Percentiles rank a stretch among this genome's conserved stretches.
Conservation (phyloP, 2,329 filamentous ascomycete genomes). For the Neoascochyta sp. region DNA sequence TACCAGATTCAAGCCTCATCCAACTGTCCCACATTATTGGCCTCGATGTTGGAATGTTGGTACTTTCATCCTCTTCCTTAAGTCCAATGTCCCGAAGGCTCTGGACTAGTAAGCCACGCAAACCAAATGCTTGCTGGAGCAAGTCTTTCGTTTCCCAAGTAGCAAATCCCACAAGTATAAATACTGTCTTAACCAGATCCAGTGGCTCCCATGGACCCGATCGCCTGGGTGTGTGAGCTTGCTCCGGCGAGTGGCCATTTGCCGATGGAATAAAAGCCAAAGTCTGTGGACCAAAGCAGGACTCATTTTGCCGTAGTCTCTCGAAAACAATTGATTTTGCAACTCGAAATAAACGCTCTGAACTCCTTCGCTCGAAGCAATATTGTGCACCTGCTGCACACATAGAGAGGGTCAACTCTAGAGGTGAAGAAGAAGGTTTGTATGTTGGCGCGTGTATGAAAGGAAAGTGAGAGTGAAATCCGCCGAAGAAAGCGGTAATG, state of each 20-base stretch:
- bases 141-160: constrained; percentile 32
- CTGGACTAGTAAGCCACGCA: constrained; percentile 26
- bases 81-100: constrained; percentile 28
- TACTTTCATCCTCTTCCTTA: constrained; percentile 13
- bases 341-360: constrained; percentile 26
- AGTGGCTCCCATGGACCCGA: constrained; percentile 25
- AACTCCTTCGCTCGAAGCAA: constrained; percentile 31
- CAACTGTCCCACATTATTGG: constrained; percentile 30
- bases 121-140: constrained; percentile 28
- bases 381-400: constrained; percentile 34
- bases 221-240: constrained; percentile 6
- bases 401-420: constrained; percentile 33
- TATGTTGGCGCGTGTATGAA: constrained; percentile 35
- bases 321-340: constrained; percentile 30
- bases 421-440: constrained; percentile 25
- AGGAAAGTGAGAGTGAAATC: constrained; percentile 35
- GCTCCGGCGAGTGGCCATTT: constrained; percentile 9
- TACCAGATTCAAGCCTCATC: constrained; percentile 27
- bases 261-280: constrained; percentile 17
- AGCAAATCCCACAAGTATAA: constrained; percentile 30
- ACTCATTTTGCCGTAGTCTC: constrained; percentile 23
- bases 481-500: constrained; percentile 28
- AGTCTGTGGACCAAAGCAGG: constrained; percentile 22
- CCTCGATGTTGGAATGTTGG: constrained; percentile 12
- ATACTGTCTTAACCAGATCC: constrained; percentile 26